Evolutionary conservation across 345 rosid species (phyloP).

Genomic region (Rhodomyrtus tomentosa): DNA sequence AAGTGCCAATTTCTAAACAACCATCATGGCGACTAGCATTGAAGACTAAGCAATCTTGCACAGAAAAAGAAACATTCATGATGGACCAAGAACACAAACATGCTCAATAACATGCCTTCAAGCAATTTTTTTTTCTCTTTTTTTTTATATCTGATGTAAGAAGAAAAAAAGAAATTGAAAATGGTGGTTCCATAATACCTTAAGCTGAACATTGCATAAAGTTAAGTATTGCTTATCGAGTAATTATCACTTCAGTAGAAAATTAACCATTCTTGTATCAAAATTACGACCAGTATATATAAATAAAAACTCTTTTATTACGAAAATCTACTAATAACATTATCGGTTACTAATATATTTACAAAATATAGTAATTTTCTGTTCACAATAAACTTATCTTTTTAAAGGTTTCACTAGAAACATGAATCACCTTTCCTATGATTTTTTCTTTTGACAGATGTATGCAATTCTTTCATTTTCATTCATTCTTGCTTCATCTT

Average conservation of each 20-base stretch:
- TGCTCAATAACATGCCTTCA: neutral
- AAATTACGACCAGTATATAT: neutral
- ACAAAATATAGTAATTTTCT: neutral
- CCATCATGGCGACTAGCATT: neutral
- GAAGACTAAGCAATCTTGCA: neutral
- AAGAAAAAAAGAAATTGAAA: neutral
- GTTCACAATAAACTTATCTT: neutral
- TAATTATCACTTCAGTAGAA: neutral
- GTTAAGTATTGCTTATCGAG: neutral
- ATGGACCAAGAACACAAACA: neutral
- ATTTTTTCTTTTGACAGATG: neutral
- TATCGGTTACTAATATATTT: neutral
- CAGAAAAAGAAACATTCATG: neutral
- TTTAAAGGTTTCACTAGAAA: neutral
- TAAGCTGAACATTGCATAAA: neutral
- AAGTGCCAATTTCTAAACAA: neutral
- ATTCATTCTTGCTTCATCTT: neutral
- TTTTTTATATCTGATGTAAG: neutral
- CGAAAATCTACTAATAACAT: neutral
- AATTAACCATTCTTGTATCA: neutral
- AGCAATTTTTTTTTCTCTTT: neutral
- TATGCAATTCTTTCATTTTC: neutral
- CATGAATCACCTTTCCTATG: neutral
- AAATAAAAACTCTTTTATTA: neutral
- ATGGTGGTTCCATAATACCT: neutral